A percentile compares a stretch with the other conserved stretches of the same genome.
These are phyloP conservation scores for Pichia sp. DNA, from an alignment of 1,139 yeast species.

Conservation along the genomic window DNA sequence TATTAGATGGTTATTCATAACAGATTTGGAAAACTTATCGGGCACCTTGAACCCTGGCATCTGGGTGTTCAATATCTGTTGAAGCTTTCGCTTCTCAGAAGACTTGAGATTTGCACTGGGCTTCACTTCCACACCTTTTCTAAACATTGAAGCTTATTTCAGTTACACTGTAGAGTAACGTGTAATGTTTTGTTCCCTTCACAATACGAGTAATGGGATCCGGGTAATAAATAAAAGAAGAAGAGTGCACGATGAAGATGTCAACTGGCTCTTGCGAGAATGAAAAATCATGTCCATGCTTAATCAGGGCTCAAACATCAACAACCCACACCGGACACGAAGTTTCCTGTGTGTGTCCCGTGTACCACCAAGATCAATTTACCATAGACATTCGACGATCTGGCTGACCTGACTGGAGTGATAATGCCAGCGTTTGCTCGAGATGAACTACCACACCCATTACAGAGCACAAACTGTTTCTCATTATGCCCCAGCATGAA, in stretches of 20 bases:
- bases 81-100: constrained; percentile 65
- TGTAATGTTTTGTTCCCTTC: constrained; percentile 19
- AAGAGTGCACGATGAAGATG: too few species aligned
- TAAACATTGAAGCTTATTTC: constrained; percentile 40
- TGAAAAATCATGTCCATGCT: too few species aligned
- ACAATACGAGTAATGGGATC: not conserved
- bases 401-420: too few species aligned
- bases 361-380: too few species aligned
- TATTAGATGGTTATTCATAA: constrained; percentile 50
- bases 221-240: not conserved
- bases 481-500: constrained; percentile 50
- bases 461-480: constrained; percentile 26
- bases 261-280: too few species aligned
- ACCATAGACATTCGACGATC: too few species aligned
- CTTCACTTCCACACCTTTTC: constrained; percentile 57
- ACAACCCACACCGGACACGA: too few species aligned
- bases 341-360: too few species aligned
- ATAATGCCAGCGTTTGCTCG: too few species aligned
- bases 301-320: too few species aligned
- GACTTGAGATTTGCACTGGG: constrained; percentile 74
- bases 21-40: constrained; percentile 54
- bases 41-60: constrained; percentile 36
- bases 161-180: too few species aligned
- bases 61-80: constrained; percentile 38
- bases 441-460: constrained; percentile 19